Conservation (phyloP, 75 land plant species). For the Sequoiadendron giganteum region DNA sequence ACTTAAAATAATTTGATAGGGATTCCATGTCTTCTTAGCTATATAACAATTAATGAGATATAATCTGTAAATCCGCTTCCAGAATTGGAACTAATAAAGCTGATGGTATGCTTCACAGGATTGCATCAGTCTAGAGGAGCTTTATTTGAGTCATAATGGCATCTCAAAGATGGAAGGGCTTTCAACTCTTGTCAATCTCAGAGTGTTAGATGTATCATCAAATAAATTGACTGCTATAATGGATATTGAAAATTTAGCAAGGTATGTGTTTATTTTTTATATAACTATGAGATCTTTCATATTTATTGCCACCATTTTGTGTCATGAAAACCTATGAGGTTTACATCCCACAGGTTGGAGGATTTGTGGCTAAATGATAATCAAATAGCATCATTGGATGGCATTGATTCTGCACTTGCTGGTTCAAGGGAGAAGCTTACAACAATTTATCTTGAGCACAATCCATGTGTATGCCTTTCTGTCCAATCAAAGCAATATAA, state of each 20-base stretch:
- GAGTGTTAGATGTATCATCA: constrained; percentile 83
- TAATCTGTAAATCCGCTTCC: background rate
- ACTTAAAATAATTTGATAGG: background rate
- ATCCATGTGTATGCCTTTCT: constrained; percentile 83
- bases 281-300: background rate
- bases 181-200: constrained; percentile 75
- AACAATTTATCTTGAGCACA: constrained; percentile 85
- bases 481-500: too few relatives aligned
- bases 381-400: constrained; percentile 73
- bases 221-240: constrained; percentile 69
- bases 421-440: constrained; percentile 75
- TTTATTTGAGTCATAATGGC: constrained; percentile 95
- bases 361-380: constrained; percentile 99
- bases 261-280: constrained; percentile 25
- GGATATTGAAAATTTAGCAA: constrained; percentile 66
- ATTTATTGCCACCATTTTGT: background rate
- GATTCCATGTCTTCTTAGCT: background rate
- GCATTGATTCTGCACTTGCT: constrained; percentile 54
- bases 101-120: constrained; percentile 42
- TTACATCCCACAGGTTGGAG: constrained; percentile 58
- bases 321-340: background rate
- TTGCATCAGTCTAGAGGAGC: constrained; percentile 83
- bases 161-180: constrained; percentile 92
- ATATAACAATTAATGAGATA: background rate
- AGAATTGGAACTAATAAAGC: background rate